Conservation (phyloP, 139 green algal genomes). For the Axilococcus clingmanii region DNA sequence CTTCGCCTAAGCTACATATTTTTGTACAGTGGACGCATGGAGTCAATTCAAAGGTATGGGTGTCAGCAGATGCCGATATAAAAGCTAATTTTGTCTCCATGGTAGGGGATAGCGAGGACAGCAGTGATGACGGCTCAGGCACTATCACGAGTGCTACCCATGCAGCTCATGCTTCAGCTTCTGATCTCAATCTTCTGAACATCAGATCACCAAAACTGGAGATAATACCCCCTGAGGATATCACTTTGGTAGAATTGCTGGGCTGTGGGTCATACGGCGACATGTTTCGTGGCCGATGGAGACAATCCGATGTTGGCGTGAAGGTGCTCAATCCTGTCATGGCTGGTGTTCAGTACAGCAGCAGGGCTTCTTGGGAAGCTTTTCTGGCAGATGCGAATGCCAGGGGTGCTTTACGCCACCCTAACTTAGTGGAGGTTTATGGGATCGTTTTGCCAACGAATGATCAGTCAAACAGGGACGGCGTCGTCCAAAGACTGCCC, state of each 20-base stretch:
- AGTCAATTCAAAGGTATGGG: background rate
- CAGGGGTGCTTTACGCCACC: constrained; percentile 41
- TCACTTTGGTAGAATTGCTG: constrained; percentile 10
- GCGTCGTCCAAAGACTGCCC: constrained; percentile 4
- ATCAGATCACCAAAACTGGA: constrained; percentile 29
- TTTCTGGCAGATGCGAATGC: constrained; percentile 37
- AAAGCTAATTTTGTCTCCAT: background rate
- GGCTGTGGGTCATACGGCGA: constrained; percentile 18
- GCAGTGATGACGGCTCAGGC: background rate
- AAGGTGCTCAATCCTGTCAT: constrained; percentile 45
- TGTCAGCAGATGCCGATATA: background rate
- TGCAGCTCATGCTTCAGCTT: background rate
- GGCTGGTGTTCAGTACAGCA: constrained; percentile 15
- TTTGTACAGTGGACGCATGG: constrained; percentile 27
- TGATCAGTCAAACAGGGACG: background rate
- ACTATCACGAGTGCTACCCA: background rate
- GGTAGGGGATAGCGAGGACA: background rate
- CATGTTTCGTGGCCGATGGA: constrained; percentile 47
- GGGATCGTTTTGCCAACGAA: constrained; percentile 9
- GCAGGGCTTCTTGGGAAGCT: constrained; percentile 12
- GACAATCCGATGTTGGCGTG: constrained; percentile 35
- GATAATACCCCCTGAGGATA: constrained; percentile 33
- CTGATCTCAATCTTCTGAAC: background rate
- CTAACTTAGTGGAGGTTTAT: constrained; percentile 47
- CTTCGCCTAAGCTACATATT: constrained; percentile 12